Conservation (phyloP, 108 stramenopile species). For the Tribonema minus region DNA sequence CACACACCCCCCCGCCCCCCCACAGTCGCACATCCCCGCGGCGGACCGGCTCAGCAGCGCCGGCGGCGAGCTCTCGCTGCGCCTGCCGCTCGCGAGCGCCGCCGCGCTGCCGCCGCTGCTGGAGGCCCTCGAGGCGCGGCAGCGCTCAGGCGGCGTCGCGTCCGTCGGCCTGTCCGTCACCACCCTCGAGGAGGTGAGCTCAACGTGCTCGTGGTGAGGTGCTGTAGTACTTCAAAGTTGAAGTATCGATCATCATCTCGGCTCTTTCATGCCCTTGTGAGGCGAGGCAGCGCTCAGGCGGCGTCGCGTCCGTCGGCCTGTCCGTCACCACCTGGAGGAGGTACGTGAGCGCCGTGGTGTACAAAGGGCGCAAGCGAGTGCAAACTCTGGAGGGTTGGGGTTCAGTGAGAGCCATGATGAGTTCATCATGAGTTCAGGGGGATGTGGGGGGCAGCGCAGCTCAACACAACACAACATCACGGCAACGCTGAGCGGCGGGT, state of each 20-base stretch:
- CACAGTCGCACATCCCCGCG: slow-evolving; percentile 8
- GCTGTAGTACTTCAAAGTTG: too few species aligned
- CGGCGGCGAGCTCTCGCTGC: slow-evolving; percentile 82
- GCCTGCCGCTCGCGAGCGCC: slow-evolving; percentile 76
- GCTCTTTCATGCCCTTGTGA: too few species aligned
- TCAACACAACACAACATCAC: too few species aligned
- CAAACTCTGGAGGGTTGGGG: too few species aligned
- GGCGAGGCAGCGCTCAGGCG: background rate
- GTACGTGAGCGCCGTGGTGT: too few species aligned
- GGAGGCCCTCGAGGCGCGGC: slow-evolving; percentile 64
- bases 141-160: slow-evolving; percentile 43
- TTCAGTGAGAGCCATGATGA: too few species aligned
- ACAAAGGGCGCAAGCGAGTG: too few species aligned
- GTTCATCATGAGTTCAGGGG: too few species aligned
- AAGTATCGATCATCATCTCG: too few species aligned
- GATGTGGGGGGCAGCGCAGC: too few species aligned
- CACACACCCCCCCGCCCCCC: background rate
- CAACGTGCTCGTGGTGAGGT: too few species aligned
- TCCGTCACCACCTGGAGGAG: slow-evolving; percentile 93
- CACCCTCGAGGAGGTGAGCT: slow-evolving; percentile 93
- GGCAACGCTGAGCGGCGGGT: too few species aligned
- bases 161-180: slow-evolving; percentile 91
- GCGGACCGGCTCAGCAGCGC: slow-evolving; percentile 67
- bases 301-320: slow-evolving; percentile 78
- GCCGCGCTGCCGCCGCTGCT: slow-evolving; percentile 71